Percentiles rank a stretch among this genome's conserved stretches.
phyloP scores from a whole-genome alignment of 805 yeast genomes.

The Tetrapisispora fleetii region DNA sequence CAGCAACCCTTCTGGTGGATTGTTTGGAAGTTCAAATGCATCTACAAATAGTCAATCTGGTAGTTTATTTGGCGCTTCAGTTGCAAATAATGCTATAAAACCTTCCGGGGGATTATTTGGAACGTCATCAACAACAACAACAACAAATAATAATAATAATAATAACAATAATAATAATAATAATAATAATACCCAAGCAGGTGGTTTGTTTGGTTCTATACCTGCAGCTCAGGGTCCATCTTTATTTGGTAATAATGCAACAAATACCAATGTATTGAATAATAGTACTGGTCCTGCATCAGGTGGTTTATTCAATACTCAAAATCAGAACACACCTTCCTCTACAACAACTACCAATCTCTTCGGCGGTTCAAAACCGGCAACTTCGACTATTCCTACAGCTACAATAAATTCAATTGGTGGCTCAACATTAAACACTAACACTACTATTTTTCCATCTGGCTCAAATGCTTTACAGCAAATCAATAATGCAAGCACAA shows the following conservation, averaged over 20 bases:
- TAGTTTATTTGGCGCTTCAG: conserved; percentile 19
- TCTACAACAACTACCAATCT: conserved; percentile 30
- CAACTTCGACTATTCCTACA: conserved; percentile 13
- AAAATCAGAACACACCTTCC: conserved; percentile 7
- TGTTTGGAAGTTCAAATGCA: conserved; percentile 1
- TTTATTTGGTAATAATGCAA: conserved; percentile 27
- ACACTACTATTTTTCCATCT: not conserved
- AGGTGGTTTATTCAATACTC: conserved; percentile 30
- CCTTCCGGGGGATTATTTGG: conserved; percentile 26
- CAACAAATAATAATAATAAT: conserved; percentile 8
- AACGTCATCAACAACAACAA: conserved; percentile 13
- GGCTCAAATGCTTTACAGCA: not conserved
- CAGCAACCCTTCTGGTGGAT: conserved; percentile 10
- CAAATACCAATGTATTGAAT: not conserved
- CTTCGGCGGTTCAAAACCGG: conserved; percentile 28
- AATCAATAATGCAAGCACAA: conserved; percentile 24
- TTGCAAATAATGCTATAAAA: conserved; percentile 2
- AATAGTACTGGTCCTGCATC: not conserved
- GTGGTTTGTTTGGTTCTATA: conserved; percentile 27
- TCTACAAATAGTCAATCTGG: conserved; percentile 10
- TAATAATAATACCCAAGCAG: conserved; percentile 9
- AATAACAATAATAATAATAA: conserved; percentile 9
- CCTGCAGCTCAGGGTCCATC: conserved; percentile 17
- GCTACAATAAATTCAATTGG: not conserved
- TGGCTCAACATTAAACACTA: not conserved